phyloP scores from a whole-genome alignment of 1,139 yeast species.

The Geotrichum histeridarum region DNA sequence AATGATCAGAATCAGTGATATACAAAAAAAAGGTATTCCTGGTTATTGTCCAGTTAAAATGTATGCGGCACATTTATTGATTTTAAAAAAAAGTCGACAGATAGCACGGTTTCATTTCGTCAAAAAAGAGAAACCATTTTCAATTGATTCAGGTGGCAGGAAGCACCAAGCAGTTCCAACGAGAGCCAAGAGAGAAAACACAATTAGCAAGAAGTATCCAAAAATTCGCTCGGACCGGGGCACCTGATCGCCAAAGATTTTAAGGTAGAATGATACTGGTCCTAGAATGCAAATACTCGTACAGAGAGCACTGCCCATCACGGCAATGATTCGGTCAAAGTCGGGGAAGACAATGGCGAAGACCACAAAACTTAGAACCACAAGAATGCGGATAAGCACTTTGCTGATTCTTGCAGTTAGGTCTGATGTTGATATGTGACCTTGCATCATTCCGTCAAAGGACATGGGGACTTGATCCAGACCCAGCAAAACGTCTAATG shows the following conservation, averaged over 20 bases:
- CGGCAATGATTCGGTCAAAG: conserved; percentile 78
- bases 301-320: conserved; percentile 77
- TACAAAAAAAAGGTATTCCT: neutral
- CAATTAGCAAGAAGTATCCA: conserved; percentile 46
- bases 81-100: neutral
- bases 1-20: neutral
- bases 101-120: neutral
- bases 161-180: conserved; percentile 34
- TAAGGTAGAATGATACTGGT: conserved; percentile 69
- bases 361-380: conserved; percentile 43
- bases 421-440: conserved; percentile 8
- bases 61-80: neutral
- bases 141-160: conserved; percentile 12
- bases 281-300: conserved; percentile 73
- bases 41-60: neutral
- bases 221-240: conserved; percentile 38
- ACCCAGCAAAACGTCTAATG: conserved; percentile 48
- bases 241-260: conserved; percentile 50
- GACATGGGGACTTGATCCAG: conserved; percentile 32
- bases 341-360: conserved; percentile 62
- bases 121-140: conserved; percentile 2
- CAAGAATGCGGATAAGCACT: conserved; percentile 36
- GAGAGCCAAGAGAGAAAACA: conserved; percentile 30
- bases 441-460: conserved; percentile 6
- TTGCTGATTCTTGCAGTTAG: conserved; percentile 17